Evolutionary conservation across 225 moss, liverwort and hornwort genomes (phyloP).

Genomic region (Ulota crispa): DNA sequence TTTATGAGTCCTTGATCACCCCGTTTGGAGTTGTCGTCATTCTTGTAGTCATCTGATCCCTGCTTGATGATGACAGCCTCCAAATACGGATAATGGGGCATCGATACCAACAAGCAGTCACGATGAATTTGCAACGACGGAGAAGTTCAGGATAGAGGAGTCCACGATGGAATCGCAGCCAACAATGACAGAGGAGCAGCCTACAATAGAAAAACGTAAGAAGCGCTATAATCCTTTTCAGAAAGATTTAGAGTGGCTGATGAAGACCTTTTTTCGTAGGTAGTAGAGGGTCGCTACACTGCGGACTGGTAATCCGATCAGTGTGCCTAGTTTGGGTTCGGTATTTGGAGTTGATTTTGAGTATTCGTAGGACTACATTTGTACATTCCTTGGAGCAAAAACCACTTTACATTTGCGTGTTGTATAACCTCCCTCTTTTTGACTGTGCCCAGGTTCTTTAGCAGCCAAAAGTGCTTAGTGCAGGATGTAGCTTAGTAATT

Average conservation of each 20-base stretch:
- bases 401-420: background rate
- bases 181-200: constrained; percentile 19
- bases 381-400: constrained; percentile 30
- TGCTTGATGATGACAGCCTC: constrained; percentile 35
- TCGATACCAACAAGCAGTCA: constrained; percentile 1
- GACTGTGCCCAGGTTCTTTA: background rate
- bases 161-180: constrained; percentile 1
- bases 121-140: constrained; percentile 17
- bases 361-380: constrained; percentile 9
- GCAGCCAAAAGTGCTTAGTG: background rate
- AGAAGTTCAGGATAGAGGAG: constrained; percentile 13
- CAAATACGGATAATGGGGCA: constrained; percentile 30
- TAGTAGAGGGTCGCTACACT: background rate
- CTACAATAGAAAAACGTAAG: constrained; percentile 3
- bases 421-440: background rate
- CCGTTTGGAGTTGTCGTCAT: background rate
- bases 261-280: constrained; percentile 45
- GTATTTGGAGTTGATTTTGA: background rate
- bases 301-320: background rate
- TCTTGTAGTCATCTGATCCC: constrained; percentile 13
- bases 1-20: background rate
- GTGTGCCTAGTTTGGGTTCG: background rate
- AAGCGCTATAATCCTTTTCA: constrained; percentile 39
- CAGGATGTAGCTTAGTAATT: background rate
- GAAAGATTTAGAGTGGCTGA: constrained; percentile 60